phyloP scores from a whole-genome alignment of 2,329 filamentous ascomycete genomes.

The Cercospora sojina region DNA sequence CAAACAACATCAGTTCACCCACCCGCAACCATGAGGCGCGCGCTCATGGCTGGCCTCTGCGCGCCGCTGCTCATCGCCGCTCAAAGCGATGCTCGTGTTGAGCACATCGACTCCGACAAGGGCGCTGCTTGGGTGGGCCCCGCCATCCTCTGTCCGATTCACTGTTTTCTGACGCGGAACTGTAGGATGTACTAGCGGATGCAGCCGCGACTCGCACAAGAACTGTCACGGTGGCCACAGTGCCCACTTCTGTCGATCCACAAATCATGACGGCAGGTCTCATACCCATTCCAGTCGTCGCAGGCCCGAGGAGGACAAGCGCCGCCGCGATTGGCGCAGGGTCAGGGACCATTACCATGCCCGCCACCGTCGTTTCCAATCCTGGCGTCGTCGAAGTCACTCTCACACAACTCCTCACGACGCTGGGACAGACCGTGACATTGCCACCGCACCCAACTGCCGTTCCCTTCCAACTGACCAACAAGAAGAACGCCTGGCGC shows the following conservation, averaged over 20 bases:
- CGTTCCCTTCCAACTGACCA: background rate
- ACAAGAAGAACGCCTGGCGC: background rate
- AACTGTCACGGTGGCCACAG: background rate
- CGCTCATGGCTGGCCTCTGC: background rate
- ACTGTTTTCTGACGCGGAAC: background rate
- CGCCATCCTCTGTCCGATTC: background rate
- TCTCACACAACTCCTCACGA: background rate
- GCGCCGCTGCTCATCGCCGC: background rate
- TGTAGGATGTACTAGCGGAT: background rate
- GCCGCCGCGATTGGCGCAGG: background rate
- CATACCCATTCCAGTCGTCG: slow-evolving; percentile 3
- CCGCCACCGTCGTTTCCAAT: background rate
- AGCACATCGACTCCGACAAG: background rate
- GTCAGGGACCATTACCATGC: background rate
- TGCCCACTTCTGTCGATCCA: background rate
- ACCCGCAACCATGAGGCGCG: background rate
- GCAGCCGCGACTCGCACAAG: background rate
- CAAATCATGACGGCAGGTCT: background rate
- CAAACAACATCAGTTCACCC: background rate
- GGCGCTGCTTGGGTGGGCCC: background rate
- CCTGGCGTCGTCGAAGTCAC: background rate
- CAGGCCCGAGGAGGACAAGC: background rate
- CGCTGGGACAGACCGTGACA: background rate
- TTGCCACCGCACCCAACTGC: background rate
- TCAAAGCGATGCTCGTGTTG: background rate